Percentiles rank a stretch among this genome's conserved stretches.
Evolutionary conservation across 257 asterid species (phyloP).

Genomic region (Petrea volubilis): DNA sequence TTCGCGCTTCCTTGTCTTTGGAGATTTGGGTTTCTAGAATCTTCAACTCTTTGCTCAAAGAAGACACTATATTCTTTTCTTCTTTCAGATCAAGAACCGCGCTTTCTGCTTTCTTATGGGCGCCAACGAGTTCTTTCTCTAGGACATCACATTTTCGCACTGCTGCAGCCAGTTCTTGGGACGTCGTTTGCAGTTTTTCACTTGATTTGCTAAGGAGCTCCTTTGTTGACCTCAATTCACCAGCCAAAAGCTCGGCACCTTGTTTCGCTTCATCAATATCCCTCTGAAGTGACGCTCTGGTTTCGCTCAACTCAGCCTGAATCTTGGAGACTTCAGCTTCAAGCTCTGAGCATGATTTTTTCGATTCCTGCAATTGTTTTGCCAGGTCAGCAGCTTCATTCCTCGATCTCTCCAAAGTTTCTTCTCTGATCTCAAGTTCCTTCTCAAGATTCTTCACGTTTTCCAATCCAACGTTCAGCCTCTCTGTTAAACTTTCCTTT

Average conservation of each 20-base stretch:
- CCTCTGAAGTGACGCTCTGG: constrained; percentile 45
- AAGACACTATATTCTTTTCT: constrained; percentile 42
- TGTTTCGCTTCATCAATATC: constrained; percentile 51
- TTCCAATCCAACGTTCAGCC: constrained; percentile 46
- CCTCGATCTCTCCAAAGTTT: constrained; percentile 49
- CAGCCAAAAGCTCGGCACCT: constrained; percentile 36
- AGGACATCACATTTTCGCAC: constrained; percentile 41
- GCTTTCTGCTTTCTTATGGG: constrained; percentile 47
- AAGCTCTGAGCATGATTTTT: constrained; percentile 51
- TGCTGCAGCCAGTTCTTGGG: constrained; percentile 45
- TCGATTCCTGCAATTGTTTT: constrained; percentile 52
- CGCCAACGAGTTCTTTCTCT: constrained; percentile 57
- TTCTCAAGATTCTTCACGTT: constrained; percentile 53
- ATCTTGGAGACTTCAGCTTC: constrained; percentile 51
- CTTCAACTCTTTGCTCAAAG: constrained; percentile 54
- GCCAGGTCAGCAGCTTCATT: constrained; percentile 50
- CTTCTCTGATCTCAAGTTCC: constrained; percentile 45
- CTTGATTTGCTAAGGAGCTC: constrained; percentile 48
- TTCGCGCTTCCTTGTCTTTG: constrained; percentile 49
- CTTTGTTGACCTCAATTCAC: constrained; percentile 49
- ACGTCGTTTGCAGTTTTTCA: constrained; percentile 37
- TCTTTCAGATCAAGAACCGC: constrained; percentile 45
- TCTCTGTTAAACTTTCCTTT: constrained; percentile 43
- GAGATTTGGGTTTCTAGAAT: constrained; percentile 41
- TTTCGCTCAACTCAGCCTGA: constrained; percentile 48